phyloP scores from a whole-genome alignment of 257 asterid genomes.

The Solanum tarijense region DNA sequence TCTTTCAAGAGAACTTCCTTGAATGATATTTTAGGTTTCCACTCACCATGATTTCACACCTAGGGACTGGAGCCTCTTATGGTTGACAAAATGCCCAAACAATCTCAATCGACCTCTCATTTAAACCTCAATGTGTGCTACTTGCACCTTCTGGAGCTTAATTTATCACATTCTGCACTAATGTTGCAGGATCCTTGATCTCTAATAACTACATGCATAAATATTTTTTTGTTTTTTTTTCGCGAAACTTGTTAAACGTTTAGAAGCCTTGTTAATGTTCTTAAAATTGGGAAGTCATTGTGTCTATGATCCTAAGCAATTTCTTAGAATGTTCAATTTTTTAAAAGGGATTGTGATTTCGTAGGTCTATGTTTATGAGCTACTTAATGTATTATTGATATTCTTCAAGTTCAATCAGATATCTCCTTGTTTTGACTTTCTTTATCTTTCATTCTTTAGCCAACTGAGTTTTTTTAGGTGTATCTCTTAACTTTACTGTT shows the following conservation, averaged over 20 bases:
- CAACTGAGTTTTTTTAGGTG: background rate
- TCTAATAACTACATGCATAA: too few species aligned
- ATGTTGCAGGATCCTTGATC: too few species aligned
- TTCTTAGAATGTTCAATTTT: background rate
- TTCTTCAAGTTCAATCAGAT: background rate
- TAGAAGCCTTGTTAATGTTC: background rate
- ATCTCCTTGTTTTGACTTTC: background rate
- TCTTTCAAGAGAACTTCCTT: too few species aligned
- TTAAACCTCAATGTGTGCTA: too few species aligned
- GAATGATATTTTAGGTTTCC: too few species aligned
- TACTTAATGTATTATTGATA: background rate
- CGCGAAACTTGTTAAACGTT: background rate
- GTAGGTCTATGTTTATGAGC: background rate
- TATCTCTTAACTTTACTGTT: background rate
- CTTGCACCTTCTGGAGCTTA: too few species aligned
- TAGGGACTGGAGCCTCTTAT: too few species aligned
- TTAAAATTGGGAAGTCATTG: background rate
- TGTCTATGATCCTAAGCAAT: background rate
- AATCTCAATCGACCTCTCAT: too few species aligned
- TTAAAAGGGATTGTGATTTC: background rate
- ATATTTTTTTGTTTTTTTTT: too few species aligned
- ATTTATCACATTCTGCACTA: too few species aligned
- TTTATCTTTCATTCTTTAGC: background rate
- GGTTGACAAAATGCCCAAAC: too few species aligned
- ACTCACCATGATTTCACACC: too few species aligned